Conservation (phyloP, 1,284 basidiomycete species). For the Irpex rosettiformis region DNA sequence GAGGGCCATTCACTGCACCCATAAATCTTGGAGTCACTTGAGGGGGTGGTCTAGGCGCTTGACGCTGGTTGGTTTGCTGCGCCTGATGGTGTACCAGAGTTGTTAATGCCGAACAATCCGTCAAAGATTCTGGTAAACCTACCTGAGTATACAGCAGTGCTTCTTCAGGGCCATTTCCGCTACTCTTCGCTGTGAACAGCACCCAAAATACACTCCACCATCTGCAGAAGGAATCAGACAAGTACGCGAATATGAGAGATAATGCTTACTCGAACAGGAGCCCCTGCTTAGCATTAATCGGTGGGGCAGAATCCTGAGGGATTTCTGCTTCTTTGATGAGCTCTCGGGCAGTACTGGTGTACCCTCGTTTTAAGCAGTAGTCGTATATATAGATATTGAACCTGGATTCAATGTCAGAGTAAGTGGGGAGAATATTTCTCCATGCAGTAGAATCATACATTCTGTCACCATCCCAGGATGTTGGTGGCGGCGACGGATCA, state of each 20-base stretch:
- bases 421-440: background rate
- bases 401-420: slow-evolving; percentile 37
- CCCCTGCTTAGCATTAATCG: slow-evolving; percentile 78
- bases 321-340: slow-evolving; percentile 64
- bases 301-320: slow-evolving; percentile 53
- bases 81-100: slow-evolving; percentile 35
- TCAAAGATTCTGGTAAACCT: slow-evolving; percentile 22
- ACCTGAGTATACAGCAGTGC: slow-evolving; percentile 71
- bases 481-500: slow-evolving; percentile 16
- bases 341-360: slow-evolving; percentile 61
- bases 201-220: slow-evolving; percentile 90
- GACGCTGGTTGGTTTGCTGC: slow-evolving; percentile 19
- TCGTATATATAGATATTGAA: slow-evolving; percentile 85
- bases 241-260: slow-evolving; percentile 6
- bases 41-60: slow-evolving; percentile 24
- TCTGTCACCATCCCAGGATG: slow-evolving; percentile 55
- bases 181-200: slow-evolving; percentile 73
- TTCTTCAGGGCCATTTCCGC: slow-evolving; percentile 56
- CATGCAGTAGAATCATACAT: slow-evolving; percentile 35
- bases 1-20: slow-evolving; percentile 7
- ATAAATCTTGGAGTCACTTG: background rate
- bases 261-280: slow-evolving; percentile 72
- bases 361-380: slow-evolving; percentile 77
- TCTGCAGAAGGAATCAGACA: slow-evolving; percentile 33
- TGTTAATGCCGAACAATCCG: slow-evolving; percentile 5